Percentiles rank a stretch among this genome's conserved stretches.
Conservation (phyloP, 768 basidiomycete genomes). For the Termitomyces sp. region DNA sequence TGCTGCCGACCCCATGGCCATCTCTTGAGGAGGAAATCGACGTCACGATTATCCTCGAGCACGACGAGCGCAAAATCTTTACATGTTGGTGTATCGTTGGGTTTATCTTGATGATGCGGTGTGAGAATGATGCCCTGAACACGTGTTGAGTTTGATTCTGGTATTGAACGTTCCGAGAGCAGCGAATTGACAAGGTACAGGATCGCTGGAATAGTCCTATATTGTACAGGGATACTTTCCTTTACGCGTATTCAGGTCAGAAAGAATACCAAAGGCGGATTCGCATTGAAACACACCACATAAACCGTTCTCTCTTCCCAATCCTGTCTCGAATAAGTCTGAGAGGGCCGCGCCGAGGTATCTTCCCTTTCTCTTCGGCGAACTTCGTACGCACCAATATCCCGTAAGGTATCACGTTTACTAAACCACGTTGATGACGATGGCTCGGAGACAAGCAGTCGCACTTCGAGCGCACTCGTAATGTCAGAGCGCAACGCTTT, state of each 20-base stretch:
- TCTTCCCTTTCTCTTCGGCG: slow-evolving; percentile 46
- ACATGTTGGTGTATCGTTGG: slow-evolving; percentile 50
- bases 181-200: slow-evolving; percentile 40
- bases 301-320: slow-evolving; percentile 71
- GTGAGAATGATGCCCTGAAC: slow-evolving; percentile 59
- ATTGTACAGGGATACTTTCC: slow-evolving; percentile 67
- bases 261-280: background rate
- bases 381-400: slow-evolving; percentile 61
- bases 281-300: slow-evolving; percentile 42
- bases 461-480: slow-evolving; percentile 48
- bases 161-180: slow-evolving; percentile 17
- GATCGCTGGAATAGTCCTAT: slow-evolving; percentile 50
- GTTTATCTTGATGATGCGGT: slow-evolving; percentile 60
- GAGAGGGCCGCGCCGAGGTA: slow-evolving; percentile 17
- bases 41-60: slow-evolving; percentile 37
- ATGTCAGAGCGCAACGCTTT: slow-evolving; percentile 57
- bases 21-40: slow-evolving; percentile 34
- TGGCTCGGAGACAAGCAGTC: slow-evolving; percentile 51
- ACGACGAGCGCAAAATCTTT: slow-evolving; percentile 79
- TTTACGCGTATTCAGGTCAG: slow-evolving; percentile 22
- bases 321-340: slow-evolving; percentile 29
- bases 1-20: slow-evolving; percentile 61
- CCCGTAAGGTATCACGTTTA: slow-evolving; percentile 16
- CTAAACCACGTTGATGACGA: slow-evolving; percentile 33
- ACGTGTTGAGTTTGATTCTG: slow-evolving; percentile 12